phyloP scores from a whole-genome alignment of 2,329 filamentous ascomycete genomes.

The Fusarium sp. region DNA sequence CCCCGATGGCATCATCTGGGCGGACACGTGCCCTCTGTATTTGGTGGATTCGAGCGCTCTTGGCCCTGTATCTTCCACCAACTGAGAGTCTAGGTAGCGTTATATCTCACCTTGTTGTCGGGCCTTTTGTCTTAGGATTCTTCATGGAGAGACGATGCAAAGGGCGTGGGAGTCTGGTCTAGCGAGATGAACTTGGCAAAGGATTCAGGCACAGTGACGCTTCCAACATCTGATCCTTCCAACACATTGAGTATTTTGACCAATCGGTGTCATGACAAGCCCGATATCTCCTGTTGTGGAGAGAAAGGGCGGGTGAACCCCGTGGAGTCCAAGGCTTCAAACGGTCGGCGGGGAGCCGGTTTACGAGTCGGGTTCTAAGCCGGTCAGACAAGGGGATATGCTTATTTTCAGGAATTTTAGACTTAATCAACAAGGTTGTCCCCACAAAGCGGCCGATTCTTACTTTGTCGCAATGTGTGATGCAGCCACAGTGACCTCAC shows the following conservation, averaged over 20 bases:
- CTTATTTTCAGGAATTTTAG: neutral
- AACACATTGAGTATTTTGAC: neutral
- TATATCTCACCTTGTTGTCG: neutral
- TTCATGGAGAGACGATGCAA: neutral
- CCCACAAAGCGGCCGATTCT: neutral
- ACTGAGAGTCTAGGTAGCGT: neutral
- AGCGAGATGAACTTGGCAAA: constrained; percentile 1
- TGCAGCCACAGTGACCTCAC: neutral
- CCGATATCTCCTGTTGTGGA: neutral
- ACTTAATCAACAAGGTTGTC: neutral
- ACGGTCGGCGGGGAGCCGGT: neutral
- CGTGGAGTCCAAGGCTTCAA: neutral
- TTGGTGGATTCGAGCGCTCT: neutral
- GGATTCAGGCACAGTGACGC: neutral
- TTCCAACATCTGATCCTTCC: neutral
- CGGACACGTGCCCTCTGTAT: neutral
- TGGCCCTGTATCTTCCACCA: neutral
- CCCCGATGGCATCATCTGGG: neutral
- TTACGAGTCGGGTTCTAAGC: neutral
- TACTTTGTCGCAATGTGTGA: neutral
- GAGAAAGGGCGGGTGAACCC: neutral
- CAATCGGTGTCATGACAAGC: neutral
- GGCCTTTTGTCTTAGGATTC: neutral
- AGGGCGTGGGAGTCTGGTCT: neutral
- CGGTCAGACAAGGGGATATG: neutral